Base-by-base conservation (phyloP, 768 basidiomycete genomes). In the Naganishia randhawae region DNA sequence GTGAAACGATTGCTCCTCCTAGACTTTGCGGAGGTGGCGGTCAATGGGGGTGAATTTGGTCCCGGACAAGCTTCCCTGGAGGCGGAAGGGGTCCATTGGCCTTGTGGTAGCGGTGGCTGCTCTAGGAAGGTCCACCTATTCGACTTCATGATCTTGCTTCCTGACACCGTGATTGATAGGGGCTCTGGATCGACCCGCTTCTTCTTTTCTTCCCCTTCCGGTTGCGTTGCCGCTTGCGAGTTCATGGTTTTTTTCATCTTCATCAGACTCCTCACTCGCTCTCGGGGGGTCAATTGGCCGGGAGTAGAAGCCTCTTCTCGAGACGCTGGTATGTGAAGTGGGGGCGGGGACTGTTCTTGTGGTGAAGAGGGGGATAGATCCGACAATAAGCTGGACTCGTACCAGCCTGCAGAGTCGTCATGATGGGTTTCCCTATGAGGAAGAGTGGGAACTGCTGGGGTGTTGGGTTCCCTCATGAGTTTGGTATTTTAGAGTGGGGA, bases 371-470 rank as follows among this genome's bases (percentile, higher is more conserved):
- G 35, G 7, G 57, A 35, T 29, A n/a, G 9, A 0, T 7, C 39
- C 5, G 57, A 61, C 19, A 61, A 16, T 3, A 61, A 4, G 22
- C 37, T 41, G 57, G 57, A 35, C 27, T 61, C 57, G 27, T 61
- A 61, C 57, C 57, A 61, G 3, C 57, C 57, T 7, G 57, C 57
- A 19, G 41, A 61, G 39, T 22, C 41, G 37, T 39, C 57, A 25
- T 37, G 57, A 5, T 39, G 37, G 13, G 57, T 27, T 61, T 41
- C 37, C 45, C 45, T 17, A 22, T 48, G 25, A 11, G 45, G n/a
- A 25, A 39, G 37, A 27, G 39, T 41, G 39, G 57, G 39, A 39
- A 39, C 41, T 42, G 39, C 14, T 25, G 57, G 57, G 57, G 57
- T 39, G 35, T 61, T 16, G 39, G 22, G 32, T 27, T 22, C 39